phyloP scores from a whole-genome alignment of 2,329 filamentous ascomycete species.

The Ambrosiella xylebori region DNA sequence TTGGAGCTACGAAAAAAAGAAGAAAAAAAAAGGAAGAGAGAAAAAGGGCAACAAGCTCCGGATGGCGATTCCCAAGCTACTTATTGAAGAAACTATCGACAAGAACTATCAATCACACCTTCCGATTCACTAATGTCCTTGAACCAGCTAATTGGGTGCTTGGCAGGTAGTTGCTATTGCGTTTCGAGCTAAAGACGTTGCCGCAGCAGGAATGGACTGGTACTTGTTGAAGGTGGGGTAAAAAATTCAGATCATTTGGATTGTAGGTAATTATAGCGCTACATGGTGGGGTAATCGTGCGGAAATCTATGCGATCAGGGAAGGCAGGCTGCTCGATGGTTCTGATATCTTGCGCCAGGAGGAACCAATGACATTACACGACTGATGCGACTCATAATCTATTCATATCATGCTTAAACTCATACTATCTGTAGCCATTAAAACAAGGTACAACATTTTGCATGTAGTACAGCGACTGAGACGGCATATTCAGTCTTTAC shows the following conservation, averaged over 20 bases:
- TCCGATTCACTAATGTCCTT: not conserved
- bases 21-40: not conserved
- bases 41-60: not conserved
- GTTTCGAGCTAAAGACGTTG: not conserved
- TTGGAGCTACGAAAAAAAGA: constrained; percentile 9
- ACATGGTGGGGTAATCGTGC: not conserved
- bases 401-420: not conserved
- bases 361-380: not conserved
- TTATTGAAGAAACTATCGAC: not conserved
- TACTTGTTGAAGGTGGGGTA: constrained; percentile 10
- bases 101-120: not conserved
- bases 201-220: not conserved
- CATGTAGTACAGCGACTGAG: not conserved
- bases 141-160: not conserved
- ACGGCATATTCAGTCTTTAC: not conserved
- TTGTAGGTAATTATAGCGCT: not conserved
- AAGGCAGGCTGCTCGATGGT: not conserved
- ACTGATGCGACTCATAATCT: not conserved
- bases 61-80: not conserved
- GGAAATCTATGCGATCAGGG: not conserved
- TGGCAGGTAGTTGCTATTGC: not conserved
- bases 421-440: not conserved
- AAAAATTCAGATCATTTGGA: constrained; percentile 6
- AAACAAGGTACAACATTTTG: not conserved
- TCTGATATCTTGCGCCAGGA: not conserved